Evolutionary conservation across 306 rosid species (phyloP), one percentile per base, ranked within the genome.

Genomic region (Sicyos baderoa): DNA sequence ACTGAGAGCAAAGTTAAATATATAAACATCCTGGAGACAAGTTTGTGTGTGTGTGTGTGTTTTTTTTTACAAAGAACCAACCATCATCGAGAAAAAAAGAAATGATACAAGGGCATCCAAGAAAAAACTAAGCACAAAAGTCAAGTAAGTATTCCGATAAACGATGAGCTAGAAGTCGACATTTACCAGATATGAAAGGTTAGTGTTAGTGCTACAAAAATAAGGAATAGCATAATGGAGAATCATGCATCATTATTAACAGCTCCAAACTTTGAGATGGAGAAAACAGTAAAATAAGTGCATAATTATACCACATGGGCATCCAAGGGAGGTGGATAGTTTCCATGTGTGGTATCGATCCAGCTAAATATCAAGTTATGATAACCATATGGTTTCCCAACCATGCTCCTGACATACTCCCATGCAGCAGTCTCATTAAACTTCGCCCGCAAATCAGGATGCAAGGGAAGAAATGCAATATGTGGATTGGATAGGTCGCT

Each of bases 261-360:
- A 65, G 21, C 25, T 21, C 17, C 18, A 56, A 55, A 21, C 40
- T 51, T 42, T 8, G 44, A 18, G 40, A 55, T 42, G 60, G 21
- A 10, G 51, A 40, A 50, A 35, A 19, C 27, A 4, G 51, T 14
- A 55, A 16, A 32, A 71, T 53, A 21, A 14, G 44, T 8, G 53
- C 14, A 27, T 15, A 58, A 29, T 47, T 29, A 60, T 88, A 93
- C 99, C 95, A 86, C 29, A 78, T 94, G 89, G 71, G 99, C 89
- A 84, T 94, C 99, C 84, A 94, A 80, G 16, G 99, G 99, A 40
- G 99, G 97, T 18, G 99, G 99, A 79, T 88, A 94, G 77, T 94
- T 94, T 44, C 69, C 87, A 4, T 9, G 75, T 59, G 78, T 54
- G 61, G 99, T 94, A 76, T 94, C 99, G 73, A 94, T 94, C 99